Percentiles rank a stretch among this genome's conserved stretches.
Evolutionary conservation across 1,139 yeast species (phyloP).

Genomic region (Debaryomyces coudertii): DNA sequence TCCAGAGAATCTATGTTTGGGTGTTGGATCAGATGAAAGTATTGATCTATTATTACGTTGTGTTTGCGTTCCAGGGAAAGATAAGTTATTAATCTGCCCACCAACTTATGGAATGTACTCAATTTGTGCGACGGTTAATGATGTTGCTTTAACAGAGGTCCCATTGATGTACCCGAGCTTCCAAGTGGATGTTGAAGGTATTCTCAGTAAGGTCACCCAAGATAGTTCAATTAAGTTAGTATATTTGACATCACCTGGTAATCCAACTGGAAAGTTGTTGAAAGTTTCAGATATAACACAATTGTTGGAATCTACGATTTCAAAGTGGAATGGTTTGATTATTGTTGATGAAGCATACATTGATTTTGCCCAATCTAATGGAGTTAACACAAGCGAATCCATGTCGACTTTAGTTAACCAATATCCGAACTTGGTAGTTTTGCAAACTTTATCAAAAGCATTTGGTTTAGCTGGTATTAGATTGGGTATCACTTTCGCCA

Average conservation of each 20-base stretch:
- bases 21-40: slow-evolving; percentile 97
- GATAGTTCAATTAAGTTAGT: slow-evolving; percentile 72
- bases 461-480: slow-evolving; percentile 96
- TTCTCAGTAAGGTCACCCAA: slow-evolving; percentile 50
- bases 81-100: slow-evolving; percentile 83
- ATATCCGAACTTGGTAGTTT: slow-evolving; percentile 80
- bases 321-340: slow-evolving; percentile 73
- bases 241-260: slow-evolving; percentile 97
- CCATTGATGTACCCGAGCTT: slow-evolving; percentile 63
- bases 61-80: slow-evolving; percentile 78
- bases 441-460: slow-evolving; percentile 91
- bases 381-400: slow-evolving; percentile 47
- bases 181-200: slow-evolving; percentile 63
- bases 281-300: slow-evolving; percentile 50
- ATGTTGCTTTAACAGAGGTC: slow-evolving; percentile 73
- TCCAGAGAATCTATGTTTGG: slow-evolving; percentile 79
- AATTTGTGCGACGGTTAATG: slow-evolving; percentile 88
- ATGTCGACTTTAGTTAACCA: slow-evolving; percentile 79
- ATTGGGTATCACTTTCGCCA: slow-evolving; percentile 76
- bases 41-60: slow-evolving; percentile 88
- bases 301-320: slow-evolving; percentile 48
- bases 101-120: slow-evolving; percentile 98
- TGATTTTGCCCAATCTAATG: slow-evolving; percentile 61
- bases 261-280: slow-evolving; percentile 82
- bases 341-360: slow-evolving; percentile 95